Evolutionary conservation across 2,329 filamentous ascomycete genomes (phyloP).

Genomic region (Ilyonectria mors-panacis): DNA sequence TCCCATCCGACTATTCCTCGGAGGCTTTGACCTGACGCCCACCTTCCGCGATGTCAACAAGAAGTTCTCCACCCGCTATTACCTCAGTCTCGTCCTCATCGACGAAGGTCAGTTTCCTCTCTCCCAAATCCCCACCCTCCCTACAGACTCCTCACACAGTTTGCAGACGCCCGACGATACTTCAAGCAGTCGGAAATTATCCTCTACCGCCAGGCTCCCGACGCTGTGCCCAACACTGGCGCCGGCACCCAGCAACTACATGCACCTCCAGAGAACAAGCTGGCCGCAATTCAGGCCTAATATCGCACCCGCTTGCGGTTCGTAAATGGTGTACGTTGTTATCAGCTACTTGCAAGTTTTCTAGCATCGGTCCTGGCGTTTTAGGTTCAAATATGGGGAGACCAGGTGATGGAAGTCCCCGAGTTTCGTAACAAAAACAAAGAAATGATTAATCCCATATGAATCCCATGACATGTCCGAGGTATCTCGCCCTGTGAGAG

Average conservation of each 20-base stretch:
- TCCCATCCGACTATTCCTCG: constrained; percentile 95
- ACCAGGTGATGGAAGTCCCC: constrained; percentile 44
- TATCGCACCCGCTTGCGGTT: constrained; percentile 22
- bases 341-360: constrained; percentile 48
- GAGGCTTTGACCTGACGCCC: constrained; percentile 96
- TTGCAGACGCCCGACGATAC: constrained; percentile 89
- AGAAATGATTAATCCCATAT: constrained; percentile 46
- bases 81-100: constrained; percentile 94
- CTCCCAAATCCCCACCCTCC: neutral
- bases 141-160: constrained; percentile 35
- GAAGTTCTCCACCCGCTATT: constrained; percentile 99
- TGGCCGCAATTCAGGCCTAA: constrained; percentile 54
- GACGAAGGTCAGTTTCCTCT: constrained; percentile 80
- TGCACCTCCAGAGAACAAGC: constrained; percentile 62
- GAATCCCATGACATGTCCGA: constrained; percentile 48
- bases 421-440: constrained; percentile 42
- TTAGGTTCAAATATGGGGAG: constrained; percentile 49
- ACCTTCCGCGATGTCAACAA: constrained; percentile 99
- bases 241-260: constrained; percentile 59
- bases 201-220: constrained; percentile 86
- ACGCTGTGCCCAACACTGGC: constrained; percentile 57
- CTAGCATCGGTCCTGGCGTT: constrained; percentile 61
- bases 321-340: constrained; percentile 41
- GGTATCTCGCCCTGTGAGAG: constrained; percentile 50
- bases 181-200: constrained; percentile 99